phyloP scores from a whole-genome alignment of 2,329 filamentous ascomycete species.

The Paraphoma sp. region DNA sequence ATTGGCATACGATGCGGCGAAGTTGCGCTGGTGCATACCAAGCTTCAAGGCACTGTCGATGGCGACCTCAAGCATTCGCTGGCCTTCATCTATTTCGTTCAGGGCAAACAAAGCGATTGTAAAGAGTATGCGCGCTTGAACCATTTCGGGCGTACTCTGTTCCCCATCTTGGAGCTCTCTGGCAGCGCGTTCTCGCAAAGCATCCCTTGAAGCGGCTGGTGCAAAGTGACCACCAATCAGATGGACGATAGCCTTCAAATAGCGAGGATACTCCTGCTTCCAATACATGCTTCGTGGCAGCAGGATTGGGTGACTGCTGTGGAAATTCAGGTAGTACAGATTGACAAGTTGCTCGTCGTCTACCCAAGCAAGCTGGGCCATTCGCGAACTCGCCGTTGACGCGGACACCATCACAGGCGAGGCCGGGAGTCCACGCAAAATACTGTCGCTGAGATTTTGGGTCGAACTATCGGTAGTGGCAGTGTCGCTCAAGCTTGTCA shows the following conservation, averaged over 20 bases:
- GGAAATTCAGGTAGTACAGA: slow-evolving; percentile 61
- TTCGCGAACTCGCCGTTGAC: not conserved
- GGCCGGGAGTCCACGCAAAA: not conserved
- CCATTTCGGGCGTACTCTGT: slow-evolving; percentile 55
- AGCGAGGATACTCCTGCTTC: slow-evolving; percentile 43
- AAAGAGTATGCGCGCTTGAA: slow-evolving; percentile 77
- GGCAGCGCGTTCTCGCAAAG: slow-evolving; percentile 36
- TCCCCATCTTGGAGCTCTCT: slow-evolving; percentile 12
- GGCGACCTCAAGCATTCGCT: slow-evolving; percentile 67
- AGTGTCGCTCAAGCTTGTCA: not conserved
- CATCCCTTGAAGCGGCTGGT: slow-evolving; percentile 45
- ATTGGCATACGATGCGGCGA: slow-evolving; percentile 64
- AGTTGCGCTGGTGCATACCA: slow-evolving; percentile 72
- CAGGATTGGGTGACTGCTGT: slow-evolving; percentile 60
- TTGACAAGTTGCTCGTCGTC: slow-evolving; percentile 44
- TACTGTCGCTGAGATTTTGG: not conserved
- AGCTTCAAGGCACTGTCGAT: slow-evolving; percentile 76
- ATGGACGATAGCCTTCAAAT: slow-evolving; percentile 57
- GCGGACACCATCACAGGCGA: not conserved
- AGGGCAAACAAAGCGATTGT: slow-evolving; percentile 77
- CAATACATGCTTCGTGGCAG: slow-evolving; percentile 53
- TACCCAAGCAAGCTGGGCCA: slow-evolving; percentile 1
- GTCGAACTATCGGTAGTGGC: not conserved
- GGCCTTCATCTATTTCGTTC: slow-evolving; percentile 70
- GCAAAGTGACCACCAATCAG: slow-evolving; percentile 61